Evolutionary conservation across 495 filamentous ascomycete genomes (phyloP).

Genomic region (Penicillium chermesinum): DNA sequence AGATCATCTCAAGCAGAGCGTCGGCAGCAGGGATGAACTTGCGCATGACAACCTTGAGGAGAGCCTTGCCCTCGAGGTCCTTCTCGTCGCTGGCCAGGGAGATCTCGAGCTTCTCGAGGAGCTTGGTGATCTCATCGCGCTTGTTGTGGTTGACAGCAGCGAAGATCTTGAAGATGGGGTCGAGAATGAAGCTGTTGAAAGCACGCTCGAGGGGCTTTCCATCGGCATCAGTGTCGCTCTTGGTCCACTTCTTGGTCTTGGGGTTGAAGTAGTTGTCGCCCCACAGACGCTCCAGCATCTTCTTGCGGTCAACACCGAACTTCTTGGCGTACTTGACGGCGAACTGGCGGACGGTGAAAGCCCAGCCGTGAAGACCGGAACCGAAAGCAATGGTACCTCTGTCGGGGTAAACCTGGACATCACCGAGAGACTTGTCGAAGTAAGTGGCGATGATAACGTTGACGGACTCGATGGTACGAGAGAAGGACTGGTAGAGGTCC

Average conservation of each 20-base stretch:
- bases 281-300: slow-evolving; percentile 99
- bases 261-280: slow-evolving; percentile 99
- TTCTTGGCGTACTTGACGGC: slow-evolving; percentile 97
- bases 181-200: slow-evolving; percentile 98
- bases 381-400: slow-evolving; percentile 97
- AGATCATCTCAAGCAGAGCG: slow-evolving; percentile 99
- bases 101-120: slow-evolving; percentile 89
- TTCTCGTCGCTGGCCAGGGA: slow-evolving; percentile 81
- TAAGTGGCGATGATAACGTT: slow-evolving; percentile 99
- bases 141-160: slow-evolving; percentile 93
- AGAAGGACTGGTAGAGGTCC: slow-evolving; percentile 99
- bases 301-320: slow-evolving; percentile 97
- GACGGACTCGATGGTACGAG: slow-evolving; percentile 97
- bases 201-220: slow-evolving; percentile 91
- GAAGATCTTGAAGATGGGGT: slow-evolving; percentile 99
- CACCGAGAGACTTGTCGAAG: slow-evolving; percentile 93
- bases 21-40: slow-evolving; percentile 98
- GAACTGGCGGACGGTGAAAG: slow-evolving; percentile 99
- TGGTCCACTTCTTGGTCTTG: slow-evolving; percentile 99
- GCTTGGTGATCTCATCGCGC: slow-evolving; percentile 80
- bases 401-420: slow-evolving; percentile 96
- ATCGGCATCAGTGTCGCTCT: slow-evolving; percentile 61
- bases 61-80: slow-evolving; percentile 91
- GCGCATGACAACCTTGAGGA: slow-evolving; percentile 96
- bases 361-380: slow-evolving; percentile 99